phyloP scores from a whole-genome alignment of 2,329 filamentous ascomycete species.

The Didymella glomerata region DNA sequence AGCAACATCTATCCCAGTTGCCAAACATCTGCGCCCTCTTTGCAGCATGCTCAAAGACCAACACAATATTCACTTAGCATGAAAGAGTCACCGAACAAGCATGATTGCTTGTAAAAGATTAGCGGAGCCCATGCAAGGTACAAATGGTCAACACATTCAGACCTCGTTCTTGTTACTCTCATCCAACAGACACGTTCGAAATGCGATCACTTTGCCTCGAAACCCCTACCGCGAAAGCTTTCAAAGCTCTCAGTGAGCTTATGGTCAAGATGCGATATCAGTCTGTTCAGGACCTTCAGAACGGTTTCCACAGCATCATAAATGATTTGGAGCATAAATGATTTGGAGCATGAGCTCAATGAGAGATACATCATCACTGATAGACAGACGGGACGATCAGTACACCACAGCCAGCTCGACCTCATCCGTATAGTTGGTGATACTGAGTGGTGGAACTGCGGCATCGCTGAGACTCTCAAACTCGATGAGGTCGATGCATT shows the following conservation, averaged over 20 bases:
- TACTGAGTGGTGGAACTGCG: background rate
- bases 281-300: background rate
- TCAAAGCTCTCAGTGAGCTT: background rate
- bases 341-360: background rate
- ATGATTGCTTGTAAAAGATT: background rate
- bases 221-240: background rate
- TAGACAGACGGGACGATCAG: background rate
- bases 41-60: background rate
- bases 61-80: background rate
- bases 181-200: background rate
- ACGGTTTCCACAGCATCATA: background rate
- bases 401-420: background rate
- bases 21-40: background rate
- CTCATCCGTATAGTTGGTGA: background rate
- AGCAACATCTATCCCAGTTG: background rate
- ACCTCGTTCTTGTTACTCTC: background rate
- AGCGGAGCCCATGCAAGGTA: background rate
- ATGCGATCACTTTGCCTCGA: background rate
- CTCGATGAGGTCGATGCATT: background rate
- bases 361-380: conserved; percentile 3
- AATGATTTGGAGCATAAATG: background rate
- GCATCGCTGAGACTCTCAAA: background rate
- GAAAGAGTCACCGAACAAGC: background rate
- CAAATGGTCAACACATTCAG: background rate
- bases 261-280: conserved; percentile 4